Base-by-base conservation (phyloP, 179 eudicot genomes). In the Gypsophila paniculata region DNA sequence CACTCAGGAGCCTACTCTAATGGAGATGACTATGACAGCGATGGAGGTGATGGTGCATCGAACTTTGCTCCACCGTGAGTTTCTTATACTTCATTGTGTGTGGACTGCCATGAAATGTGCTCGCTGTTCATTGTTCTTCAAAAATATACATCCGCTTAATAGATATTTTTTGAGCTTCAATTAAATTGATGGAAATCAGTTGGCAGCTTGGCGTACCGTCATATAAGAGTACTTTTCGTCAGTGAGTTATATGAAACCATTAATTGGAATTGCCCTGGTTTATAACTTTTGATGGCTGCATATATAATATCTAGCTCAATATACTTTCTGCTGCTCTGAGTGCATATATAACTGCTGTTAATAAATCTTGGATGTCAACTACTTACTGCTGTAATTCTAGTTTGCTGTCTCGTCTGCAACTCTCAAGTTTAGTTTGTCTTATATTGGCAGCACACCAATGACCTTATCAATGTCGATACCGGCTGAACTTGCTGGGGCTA, bases 401-500 rank as follows among this genome's bases (percentile, higher is more conserved):
- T 3, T 17, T 42, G 69, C 15, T 68, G 4, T 65, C 1, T 48
- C 32, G 34, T 46, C 7, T 49, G 34, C 70, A 36, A 75, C 68
- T 57, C 25, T 21, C n/a, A 21, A 25, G 22, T 34, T 62, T 51
- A 23, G 12, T 72, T 74, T 58, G 15, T 61, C 44, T 8, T 46
- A 39, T 75, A n/a, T 57, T 76, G 79, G 82, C 90, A 95, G 99
- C 60, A 95, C 99, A 10, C 99, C 98, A 1, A 87, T 79, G 76
- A 92, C 96, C 21, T 71, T 95, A 76, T 90, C 96, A 42, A 90
- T 87, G 86, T 89, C 88, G 58, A 88, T 95, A 76, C 96, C 99
- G 55, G 85, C 91, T 39, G 99, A 95, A 77, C 96, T 95, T 79
- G 90, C 98, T 18, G 91, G 97, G 64, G 98, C 99, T 22, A 89